Percentiles rank a stretch among this genome's conserved stretches.
phyloP scores from a whole-genome alignment of 805 yeast genomes.

The Kockiozyma suomiensis region DNA sequence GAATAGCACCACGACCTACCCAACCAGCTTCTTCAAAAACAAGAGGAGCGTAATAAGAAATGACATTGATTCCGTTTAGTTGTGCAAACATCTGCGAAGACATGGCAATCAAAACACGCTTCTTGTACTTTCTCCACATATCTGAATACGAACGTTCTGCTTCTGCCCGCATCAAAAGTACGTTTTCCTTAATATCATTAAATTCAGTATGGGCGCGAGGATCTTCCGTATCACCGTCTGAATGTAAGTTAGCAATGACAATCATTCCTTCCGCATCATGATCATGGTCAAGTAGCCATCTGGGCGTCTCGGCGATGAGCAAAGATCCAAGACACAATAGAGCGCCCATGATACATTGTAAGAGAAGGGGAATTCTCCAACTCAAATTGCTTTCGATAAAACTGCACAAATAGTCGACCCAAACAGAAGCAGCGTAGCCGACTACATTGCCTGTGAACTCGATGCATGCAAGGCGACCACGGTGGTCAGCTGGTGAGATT shows the following conservation, averaged over 20 bases:
- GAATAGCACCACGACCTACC: conserved; percentile 71
- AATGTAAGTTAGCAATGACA: conserved; percentile 80
- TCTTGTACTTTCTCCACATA: conserved; percentile 74
- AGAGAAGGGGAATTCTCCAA: conserved; percentile 59
- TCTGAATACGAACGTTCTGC: conserved; percentile 75
- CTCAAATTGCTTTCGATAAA: conserved; percentile 61
- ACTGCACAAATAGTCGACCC: conserved; percentile 82
- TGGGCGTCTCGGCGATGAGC: conserved; percentile 81
- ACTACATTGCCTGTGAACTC: conserved; percentile 84
- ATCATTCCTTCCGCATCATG: conserved; percentile 77
- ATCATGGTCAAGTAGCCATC: conserved; percentile 86
- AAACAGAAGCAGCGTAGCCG: conserved; percentile 80
- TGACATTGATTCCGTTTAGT: conserved; percentile 88
- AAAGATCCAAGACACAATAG: conserved; percentile 72
- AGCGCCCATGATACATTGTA: conserved; percentile 75
- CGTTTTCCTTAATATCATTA: conserved; percentile 78
- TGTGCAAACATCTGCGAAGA: conserved; percentile 92
- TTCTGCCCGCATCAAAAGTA: conserved; percentile 72
- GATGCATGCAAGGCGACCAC: conserved; percentile 83
- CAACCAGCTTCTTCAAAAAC: conserved; percentile 96
- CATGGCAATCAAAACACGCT: conserved; percentile 83
- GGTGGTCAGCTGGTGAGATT: conserved; percentile 80
- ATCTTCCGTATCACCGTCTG: conserved; percentile 73
- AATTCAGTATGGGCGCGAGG: conserved; percentile 71
- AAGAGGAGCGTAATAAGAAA: conserved; percentile 89